A percentile compares a stretch with the other conserved stretches of the same genome.
phyloP scores from a whole-genome alignment of 78 protist species.

The Dictyostelium capitatum region DNA sequence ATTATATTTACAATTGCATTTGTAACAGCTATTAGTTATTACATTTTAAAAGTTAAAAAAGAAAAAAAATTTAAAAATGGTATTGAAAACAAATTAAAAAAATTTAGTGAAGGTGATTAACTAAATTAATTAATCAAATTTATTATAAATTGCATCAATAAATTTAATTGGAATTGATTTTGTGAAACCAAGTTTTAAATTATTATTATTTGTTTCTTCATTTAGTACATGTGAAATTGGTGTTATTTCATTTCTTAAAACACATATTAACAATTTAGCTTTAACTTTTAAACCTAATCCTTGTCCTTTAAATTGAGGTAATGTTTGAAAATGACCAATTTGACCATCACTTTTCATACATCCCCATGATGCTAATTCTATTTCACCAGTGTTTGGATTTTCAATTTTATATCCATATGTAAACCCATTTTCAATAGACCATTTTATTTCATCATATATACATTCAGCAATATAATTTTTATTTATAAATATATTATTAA shows the following conservation, averaged over 20 bases:
- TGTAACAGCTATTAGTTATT: no score
- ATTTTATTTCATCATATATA: conserved; percentile 9
- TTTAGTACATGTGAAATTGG: not conserved
- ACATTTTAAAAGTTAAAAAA: no score
- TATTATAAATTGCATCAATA: not conserved
- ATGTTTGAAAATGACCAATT: not conserved
- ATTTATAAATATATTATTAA: not conserved
- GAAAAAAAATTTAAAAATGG: no score
- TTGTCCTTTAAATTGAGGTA: not conserved
- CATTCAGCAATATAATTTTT: not conserved
- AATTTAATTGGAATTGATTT: not conserved
- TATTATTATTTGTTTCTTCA: not conserved
- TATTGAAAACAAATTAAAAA: no score
- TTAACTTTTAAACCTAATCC: not conserved
- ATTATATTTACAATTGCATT: no score
- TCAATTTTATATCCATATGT: not conserved
- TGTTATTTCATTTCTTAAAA: not conserved
- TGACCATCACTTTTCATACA: not conserved
- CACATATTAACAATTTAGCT: not conserved
- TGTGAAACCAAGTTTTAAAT: not conserved
- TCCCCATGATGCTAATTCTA: not conserved
- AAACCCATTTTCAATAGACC: not conserved
- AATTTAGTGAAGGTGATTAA: not conserved
- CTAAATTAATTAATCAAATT: not conserved
- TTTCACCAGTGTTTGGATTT: not conserved